These are phyloP conservation scores for Tetraselmis striata DNA, from an alignment of 139 green algal genomes.

Conservation along the genomic window DNA sequence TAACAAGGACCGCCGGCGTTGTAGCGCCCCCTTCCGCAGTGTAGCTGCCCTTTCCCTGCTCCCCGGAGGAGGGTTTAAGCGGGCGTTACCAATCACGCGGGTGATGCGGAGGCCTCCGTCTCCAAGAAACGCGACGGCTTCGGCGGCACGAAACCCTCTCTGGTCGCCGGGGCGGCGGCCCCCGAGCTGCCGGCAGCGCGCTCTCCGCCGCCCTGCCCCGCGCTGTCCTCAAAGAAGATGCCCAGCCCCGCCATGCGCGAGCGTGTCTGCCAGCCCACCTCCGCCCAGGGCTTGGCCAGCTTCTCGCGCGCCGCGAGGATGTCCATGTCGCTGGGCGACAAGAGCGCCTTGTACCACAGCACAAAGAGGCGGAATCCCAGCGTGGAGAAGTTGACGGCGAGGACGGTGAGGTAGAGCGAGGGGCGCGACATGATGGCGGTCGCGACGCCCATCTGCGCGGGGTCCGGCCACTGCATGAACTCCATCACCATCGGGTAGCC, in stretches of 20 bases:
- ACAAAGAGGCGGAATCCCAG: constrained; percentile 6
- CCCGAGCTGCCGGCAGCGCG: too few relatives aligned
- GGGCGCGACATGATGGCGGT: constrained; percentile 23
- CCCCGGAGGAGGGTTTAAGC: too few relatives aligned
- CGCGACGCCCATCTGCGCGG: constrained; percentile 38
- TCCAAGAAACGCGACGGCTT: too few relatives aligned
- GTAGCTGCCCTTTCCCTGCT: too few relatives aligned
- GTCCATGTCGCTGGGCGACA: neutral
- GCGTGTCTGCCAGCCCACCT: constrained; percentile 15
- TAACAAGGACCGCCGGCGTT: too few relatives aligned
- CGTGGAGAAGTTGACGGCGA: neutral
- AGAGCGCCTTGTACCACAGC: neutral
- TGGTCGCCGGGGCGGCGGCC: too few relatives aligned
- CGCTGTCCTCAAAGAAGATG: neutral
- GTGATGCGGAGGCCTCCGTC: neutral
- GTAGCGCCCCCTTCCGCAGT: too few relatives aligned
- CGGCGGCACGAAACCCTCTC: too few relatives aligned
- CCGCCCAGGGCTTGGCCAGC: neutral
- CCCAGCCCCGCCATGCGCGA: constrained; percentile 6
- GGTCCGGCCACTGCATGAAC: constrained; percentile 33
- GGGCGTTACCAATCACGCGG: too few relatives aligned
- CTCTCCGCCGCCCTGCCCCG: too few relatives aligned
- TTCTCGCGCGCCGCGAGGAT: neutral
- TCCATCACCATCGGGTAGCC: constrained; percentile 46
- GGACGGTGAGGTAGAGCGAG: constrained; percentile 39